Percentiles rank a stretch among this genome's conserved stretches.
Conservation (phyloP, 2,329 filamentous ascomycete genomes). For the Hymenoscyphus fraxineus region DNA sequence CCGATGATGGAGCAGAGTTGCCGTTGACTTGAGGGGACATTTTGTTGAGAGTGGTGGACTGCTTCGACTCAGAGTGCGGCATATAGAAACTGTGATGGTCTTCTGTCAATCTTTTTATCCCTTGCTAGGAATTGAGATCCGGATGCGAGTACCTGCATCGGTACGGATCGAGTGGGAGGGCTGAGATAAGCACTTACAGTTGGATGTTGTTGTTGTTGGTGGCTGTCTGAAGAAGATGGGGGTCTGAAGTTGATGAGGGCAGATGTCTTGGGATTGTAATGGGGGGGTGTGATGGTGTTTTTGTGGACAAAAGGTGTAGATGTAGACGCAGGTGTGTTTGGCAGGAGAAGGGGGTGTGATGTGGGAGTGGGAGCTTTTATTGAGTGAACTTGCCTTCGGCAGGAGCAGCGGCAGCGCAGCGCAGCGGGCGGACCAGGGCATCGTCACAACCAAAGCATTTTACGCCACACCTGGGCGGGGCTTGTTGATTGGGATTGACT, state of each 20-base stretch:
- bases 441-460: background rate
- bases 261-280: background rate
- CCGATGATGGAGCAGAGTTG: slow-evolving; percentile 44
- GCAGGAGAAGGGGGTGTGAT: background rate
- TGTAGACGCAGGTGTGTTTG: background rate
- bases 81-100: slow-evolving; percentile 13
- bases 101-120: slow-evolving; percentile 8
- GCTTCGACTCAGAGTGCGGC: slow-evolving; percentile 19
- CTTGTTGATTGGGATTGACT: background rate
- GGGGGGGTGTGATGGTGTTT: background rate
- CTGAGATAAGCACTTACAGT: slow-evolving; percentile 3
- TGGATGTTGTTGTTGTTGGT: background rate
- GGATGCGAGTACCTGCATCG: background rate
- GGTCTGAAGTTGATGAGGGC: background rate
- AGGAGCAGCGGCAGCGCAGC: background rate
- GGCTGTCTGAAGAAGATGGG: background rate
- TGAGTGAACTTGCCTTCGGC: slow-evolving; percentile 3
- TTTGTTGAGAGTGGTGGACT: slow-evolving; percentile 11
- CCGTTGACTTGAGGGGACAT: slow-evolving; percentile 49
- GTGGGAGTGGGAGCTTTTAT: slow-evolving; percentile 9
- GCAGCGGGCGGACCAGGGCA: background rate
- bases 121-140: slow-evolving; percentile 3
- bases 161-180: slow-evolving; percentile 1
- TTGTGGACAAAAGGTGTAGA: slow-evolving; percentile 6
- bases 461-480: slow-evolving; percentile 7